A percentile compares a stretch with the other conserved stretches of the same genome.
Evolutionary conservation across 768 basidiomycete genomes (phyloP).

Genomic region (Terana coerulea): DNA sequence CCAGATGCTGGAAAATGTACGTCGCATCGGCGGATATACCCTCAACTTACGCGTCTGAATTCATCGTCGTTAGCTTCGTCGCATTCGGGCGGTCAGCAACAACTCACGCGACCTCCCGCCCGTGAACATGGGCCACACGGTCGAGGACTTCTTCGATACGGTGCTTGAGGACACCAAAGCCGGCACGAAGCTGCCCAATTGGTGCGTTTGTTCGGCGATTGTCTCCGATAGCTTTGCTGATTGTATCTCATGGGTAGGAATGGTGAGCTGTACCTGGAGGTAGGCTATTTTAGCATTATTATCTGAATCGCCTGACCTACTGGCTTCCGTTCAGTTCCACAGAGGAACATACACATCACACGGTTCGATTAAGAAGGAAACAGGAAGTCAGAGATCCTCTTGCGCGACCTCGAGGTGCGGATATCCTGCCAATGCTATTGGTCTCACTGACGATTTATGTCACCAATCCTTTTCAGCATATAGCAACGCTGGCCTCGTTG

Average conservation of each 20-base stretch:
- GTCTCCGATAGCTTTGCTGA: not conserved
- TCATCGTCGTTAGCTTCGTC: slow-evolving; percentile 75
- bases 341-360: slow-evolving; percentile 95
- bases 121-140: slow-evolving; percentile 82
- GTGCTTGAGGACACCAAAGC: slow-evolving; percentile 58
- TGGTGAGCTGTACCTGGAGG: slow-evolving; percentile 86
- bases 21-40: slow-evolving; percentile 14
- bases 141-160: slow-evolving; percentile 87
- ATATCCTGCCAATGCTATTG: not conserved
- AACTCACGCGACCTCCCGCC: slow-evolving; percentile 81
- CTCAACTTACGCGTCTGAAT: not conserved
- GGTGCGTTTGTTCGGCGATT: slow-evolving; percentile 40
- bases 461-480: slow-evolving; percentile 63
- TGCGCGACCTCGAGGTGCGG: slow-evolving; percentile 83
- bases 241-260: slow-evolving; percentile 52
- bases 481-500: slow-evolving; percentile 82
- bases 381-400: slow-evolving; percentile 89
- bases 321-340: slow-evolving; percentile 57
- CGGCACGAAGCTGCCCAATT: slow-evolving; percentile 80
- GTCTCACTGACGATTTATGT: not conserved
- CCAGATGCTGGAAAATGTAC: slow-evolving; percentile 91
- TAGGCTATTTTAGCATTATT: slow-evolving; percentile 25
- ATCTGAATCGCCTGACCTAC: slow-evolving; percentile 2
- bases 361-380: slow-evolving; percentile 96
- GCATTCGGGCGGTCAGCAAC: slow-evolving; percentile 81